phyloP scores from a whole-genome alignment of 1,139 yeast genomes.

The Williopsis jadinii region DNA sequence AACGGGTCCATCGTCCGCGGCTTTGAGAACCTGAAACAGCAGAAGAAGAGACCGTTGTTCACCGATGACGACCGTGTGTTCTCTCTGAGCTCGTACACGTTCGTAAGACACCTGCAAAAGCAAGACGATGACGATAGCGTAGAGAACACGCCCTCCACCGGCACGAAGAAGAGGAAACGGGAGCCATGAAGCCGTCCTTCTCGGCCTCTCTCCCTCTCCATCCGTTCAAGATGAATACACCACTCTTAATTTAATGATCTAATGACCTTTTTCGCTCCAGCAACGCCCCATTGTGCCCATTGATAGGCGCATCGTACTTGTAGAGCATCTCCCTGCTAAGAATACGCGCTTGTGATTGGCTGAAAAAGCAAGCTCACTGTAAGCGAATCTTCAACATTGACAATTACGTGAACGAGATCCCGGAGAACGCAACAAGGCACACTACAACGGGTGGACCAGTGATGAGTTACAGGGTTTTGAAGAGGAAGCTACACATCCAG shows the following conservation, averaged over 20 bases:
- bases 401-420: not conserved
- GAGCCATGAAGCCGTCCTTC: conserved; percentile 3
- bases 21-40: conserved; percentile 47
- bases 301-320: no score
- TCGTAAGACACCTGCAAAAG: conserved; percentile 53
- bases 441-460: no score
- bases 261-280: no score
- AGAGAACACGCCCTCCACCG: conserved; percentile 15
- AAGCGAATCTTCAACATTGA: no score
- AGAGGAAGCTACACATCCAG: conserved; percentile 7
- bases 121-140: conserved; percentile 21
- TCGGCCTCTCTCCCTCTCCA: not conserved
- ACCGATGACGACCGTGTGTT: conserved; percentile 82
- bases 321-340: no score
- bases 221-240: no score
- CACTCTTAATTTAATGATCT: no score
- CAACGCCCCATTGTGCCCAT: no score
- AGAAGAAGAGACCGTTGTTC: conserved; percentile 48
- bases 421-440: not conserved
- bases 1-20: conserved; percentile 63
- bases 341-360: not conserved
- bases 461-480: no score
- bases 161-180: conserved; percentile 12
- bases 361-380: not conserved
- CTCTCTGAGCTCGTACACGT: conserved; percentile 71